phyloP scores from a whole-genome alignment of 2,329 filamentous ascomycete genomes.

The Apiospora arundinis region DNA sequence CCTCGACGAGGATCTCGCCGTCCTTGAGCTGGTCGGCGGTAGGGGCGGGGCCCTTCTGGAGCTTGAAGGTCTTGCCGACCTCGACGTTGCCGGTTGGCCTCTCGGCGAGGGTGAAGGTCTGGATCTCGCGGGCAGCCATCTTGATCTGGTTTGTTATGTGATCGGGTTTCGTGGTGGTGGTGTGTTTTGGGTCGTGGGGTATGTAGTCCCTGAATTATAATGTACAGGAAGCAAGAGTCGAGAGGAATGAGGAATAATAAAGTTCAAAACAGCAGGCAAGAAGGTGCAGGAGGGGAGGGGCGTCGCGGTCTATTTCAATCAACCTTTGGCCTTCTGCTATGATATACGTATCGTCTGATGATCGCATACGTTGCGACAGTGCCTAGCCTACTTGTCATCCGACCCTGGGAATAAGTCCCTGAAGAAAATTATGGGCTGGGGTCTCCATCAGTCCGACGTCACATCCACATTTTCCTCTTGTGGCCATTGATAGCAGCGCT shows the following conservation, averaged over 20 bases:
- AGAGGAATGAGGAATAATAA: neutral
- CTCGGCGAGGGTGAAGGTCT: constrained; percentile 66
- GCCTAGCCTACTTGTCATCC: no score
- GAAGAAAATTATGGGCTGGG: constrained; percentile 14
- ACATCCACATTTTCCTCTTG: neutral
- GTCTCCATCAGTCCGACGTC: constrained; percentile 12
- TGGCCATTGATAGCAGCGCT: neutral
- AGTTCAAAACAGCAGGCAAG: constrained; percentile 7
- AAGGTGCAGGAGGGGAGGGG: neutral
- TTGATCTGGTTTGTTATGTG: constrained; percentile 22
- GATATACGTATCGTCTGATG: constrained; percentile 9
- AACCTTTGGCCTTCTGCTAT: neutral
- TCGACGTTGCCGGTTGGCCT: constrained; percentile 66
- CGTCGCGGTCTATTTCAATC: neutral
- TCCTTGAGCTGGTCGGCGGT: constrained; percentile 61
- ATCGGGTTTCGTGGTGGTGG: neutral
- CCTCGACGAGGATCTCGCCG: constrained; percentile 67
- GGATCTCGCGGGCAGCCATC: constrained; percentile 52
- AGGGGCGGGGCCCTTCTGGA: constrained; percentile 58
- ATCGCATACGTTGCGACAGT: neutral
- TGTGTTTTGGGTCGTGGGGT: neutral
- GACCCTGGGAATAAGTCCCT: neutral
- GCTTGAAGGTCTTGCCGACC: constrained; percentile 68
- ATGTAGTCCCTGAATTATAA: no score
- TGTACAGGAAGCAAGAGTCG: neutral